These are phyloP conservation scores for Podaxis mareebaensis DNA, from an alignment of 768 basidiomycete genomes.

Conservation along the genomic window DNA sequence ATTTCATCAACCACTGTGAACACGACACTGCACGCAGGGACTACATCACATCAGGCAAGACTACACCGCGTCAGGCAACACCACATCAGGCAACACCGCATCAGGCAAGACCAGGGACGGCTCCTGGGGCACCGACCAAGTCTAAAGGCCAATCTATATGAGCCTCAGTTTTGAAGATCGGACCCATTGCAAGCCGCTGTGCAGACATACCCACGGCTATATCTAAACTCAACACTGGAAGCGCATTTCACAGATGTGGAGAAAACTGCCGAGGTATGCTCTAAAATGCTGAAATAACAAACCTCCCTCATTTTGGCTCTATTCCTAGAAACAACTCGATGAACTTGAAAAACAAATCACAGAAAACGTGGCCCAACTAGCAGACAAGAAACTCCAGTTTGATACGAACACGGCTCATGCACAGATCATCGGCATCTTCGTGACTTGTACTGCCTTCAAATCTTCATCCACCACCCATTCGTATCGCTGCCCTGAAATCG, in stretches of 20 bases:
- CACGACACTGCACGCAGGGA: neutral
- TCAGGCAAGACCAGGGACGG: conserved; percentile 17
- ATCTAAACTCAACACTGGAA: conserved; percentile 59
- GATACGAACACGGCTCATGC: conserved; percentile 38
- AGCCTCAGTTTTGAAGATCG: conserved; percentile 14
- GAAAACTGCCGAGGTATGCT: conserved; percentile 34
- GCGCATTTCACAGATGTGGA: conserved; percentile 46
- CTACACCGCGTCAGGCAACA: no score
- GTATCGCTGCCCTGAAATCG: conserved; percentile 64
- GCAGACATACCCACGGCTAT: conserved; percentile 58
- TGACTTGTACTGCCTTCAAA: conserved; percentile 55
- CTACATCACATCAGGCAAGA: neutral
- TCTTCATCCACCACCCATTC: conserved; percentile 78
- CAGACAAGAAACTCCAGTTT: conserved; percentile 41
- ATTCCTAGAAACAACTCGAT: conserved; percentile 39
- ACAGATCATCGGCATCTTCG: conserved; percentile 43
- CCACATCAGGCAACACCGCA: no score
- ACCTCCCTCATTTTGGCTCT: neutral
- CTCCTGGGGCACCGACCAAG: neutral
- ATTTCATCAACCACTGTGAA: neutral
- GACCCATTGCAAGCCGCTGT: conserved; percentile 50
- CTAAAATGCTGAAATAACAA: neutral
- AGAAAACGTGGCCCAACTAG: conserved; percentile 40
- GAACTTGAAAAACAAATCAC: conserved; percentile 32
- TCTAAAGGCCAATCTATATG: neutral